Evolutionary conservation across 164 flowering plant genomes (phyloP).

Genomic region (Litsea cubeba): DNA sequence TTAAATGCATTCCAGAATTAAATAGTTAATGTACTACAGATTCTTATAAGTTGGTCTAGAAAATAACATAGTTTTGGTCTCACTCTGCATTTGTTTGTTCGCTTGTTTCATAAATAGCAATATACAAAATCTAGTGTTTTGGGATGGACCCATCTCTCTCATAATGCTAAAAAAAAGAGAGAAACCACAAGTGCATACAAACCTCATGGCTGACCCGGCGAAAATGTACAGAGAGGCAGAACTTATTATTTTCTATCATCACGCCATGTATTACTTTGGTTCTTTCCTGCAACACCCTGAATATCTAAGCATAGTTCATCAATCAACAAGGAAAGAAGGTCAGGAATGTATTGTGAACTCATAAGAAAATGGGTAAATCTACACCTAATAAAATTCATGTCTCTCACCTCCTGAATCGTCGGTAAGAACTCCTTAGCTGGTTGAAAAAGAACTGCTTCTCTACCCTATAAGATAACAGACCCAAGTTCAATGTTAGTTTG

Average conservation of each 20-base stretch:
- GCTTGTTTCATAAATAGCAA: no score
- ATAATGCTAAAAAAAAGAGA: neutral
- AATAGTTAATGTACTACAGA: no score
- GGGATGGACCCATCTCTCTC: no score
- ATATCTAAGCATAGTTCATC: conserved; percentile 1
- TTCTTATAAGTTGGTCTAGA: no score
- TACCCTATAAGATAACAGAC: conserved; percentile 26
- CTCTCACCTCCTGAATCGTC: conserved; percentile 68
- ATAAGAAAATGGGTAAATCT: neutral
- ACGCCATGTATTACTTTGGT: conserved; percentile 13
- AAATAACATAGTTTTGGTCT: no score
- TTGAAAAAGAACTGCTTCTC: conserved; percentile 55
- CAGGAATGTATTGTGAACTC: neutral
- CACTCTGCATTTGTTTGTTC: no score
- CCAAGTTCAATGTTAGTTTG: neutral
- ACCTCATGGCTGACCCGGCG: conserved; percentile 17
- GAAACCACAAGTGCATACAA: neutral
- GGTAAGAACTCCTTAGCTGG: conserved; percentile 79
- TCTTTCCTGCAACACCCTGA: conserved; percentile 10
- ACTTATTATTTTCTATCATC: conserved; percentile 16
- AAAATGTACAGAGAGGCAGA: conserved; percentile 17
- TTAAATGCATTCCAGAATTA: neutral
- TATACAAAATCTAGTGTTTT: no score
- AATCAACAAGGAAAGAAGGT: neutral
- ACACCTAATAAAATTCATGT: neutral